Conservation (phyloP, 106 monocot species). For the Dactylorhiza incarnata region DNA sequence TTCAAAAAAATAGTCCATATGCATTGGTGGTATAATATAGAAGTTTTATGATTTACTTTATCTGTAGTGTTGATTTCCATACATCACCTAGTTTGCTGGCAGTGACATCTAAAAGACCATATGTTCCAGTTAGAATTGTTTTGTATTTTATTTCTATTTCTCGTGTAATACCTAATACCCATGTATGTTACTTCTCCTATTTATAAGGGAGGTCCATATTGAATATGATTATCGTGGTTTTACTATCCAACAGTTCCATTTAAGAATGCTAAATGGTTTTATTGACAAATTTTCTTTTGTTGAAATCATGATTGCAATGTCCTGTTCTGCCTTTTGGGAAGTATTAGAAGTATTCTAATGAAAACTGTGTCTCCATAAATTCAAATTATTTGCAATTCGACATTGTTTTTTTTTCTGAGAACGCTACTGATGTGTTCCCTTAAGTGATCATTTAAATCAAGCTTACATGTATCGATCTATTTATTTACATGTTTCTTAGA, state of each 20-base stretch:
- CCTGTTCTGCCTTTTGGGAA: background rate
- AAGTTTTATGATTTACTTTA: background rate
- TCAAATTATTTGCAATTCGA: background rate
- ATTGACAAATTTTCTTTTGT: background rate
- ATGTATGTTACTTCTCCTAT: too few relatives aligned
- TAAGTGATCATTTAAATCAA: background rate
- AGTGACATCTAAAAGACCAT: background rate
- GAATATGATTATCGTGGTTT: too few relatives aligned
- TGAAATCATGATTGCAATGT: background rate
- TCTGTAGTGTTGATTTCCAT: background rate
- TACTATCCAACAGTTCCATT: background rate
- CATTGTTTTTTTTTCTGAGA: background rate
- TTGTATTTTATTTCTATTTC: too few relatives aligned
- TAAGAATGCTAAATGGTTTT: background rate
- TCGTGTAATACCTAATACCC: too few relatives aligned
- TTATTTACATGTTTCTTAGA: constrained; percentile 1
- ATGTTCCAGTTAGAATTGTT: background rate
- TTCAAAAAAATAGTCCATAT: background rate
- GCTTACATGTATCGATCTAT: background rate
- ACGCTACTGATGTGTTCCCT: background rate
- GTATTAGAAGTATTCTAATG: background rate
- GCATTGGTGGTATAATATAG: background rate
- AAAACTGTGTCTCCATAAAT: background rate
- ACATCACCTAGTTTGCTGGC: background rate
- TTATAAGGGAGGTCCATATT: too few relatives aligned